A percentile compares a stretch with the other conserved stretches of the same genome.
Evolutionary conservation across 192 early-diverging fungal species (phyloP).

Genomic region (Chytriomyces hyalinus): DNA sequence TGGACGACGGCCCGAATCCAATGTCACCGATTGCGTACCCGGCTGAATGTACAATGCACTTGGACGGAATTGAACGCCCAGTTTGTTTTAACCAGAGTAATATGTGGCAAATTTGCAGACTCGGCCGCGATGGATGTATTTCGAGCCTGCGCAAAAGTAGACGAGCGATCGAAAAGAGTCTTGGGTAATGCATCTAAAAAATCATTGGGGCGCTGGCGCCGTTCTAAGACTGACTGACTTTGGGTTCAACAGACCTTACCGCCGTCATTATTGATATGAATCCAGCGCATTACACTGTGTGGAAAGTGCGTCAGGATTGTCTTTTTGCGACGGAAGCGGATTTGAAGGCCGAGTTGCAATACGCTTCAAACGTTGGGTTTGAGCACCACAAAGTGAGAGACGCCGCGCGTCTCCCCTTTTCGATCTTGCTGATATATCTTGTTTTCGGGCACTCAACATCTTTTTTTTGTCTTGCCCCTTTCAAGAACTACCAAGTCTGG

Average conservation of each 20-base stretch:
- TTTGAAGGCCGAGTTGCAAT: constrained; percentile 76
- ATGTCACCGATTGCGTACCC: constrained; percentile 81
- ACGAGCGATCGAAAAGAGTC: constrained; percentile 81
- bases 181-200: constrained; percentile 40
- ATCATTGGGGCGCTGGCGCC: no score
- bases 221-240: neutral
- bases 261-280: constrained; percentile 79
- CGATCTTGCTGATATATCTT: constrained; percentile 83
- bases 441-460: constrained; percentile 47
- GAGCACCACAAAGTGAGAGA: constrained; percentile 71
- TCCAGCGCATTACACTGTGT: constrained; percentile 94
- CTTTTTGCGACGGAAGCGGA: constrained; percentile 71
- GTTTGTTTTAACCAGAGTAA: neutral
- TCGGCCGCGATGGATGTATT: constrained; percentile 84
- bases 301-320: constrained; percentile 79
- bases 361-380: constrained; percentile 70
- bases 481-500: constrained; percentile 51
- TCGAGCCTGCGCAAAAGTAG: constrained; percentile 71
- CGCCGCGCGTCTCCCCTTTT: constrained; percentile 21
- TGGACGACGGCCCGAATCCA: constrained; percentile 82
- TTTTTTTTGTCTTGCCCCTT: neutral
- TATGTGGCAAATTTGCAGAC: constrained; percentile 43
- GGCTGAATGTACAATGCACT: constrained; percentile 65
- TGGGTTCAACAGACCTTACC: constrained; percentile 62
- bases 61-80: neutral